phyloP scores from a whole-genome alignment of 1,284 basidiomycete genomes.

The Abortiporus biennis region DNA sequence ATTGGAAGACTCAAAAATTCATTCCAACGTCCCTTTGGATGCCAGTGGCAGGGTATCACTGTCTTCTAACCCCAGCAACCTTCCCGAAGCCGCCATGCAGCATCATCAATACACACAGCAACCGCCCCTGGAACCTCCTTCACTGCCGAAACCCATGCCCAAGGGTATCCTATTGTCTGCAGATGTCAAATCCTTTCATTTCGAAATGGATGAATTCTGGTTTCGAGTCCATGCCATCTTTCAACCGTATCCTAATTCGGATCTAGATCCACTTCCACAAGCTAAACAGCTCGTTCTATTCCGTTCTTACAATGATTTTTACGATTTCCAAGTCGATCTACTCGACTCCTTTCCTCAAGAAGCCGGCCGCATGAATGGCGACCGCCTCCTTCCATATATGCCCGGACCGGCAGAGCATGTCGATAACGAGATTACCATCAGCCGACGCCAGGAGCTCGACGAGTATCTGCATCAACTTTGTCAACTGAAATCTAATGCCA shows the following conservation, averaged over 20 bases:
- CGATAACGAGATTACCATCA: constrained; percentile 81
- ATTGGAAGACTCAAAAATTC: constrained; percentile 52
- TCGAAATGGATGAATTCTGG: constrained; percentile 96
- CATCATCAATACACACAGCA: constrained; percentile 18
- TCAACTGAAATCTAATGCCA: constrained; percentile 54
- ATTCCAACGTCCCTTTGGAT: constrained; percentile 2
- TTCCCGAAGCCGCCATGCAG: constrained; percentile 23
- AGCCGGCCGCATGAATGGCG: constrained; percentile 67
- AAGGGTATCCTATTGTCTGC: constrained; percentile 84
- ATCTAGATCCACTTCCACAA: constrained; percentile 47
- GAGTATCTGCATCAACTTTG: constrained; percentile 84
- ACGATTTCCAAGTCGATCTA: constrained; percentile 92
- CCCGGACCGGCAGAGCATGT: constrained; percentile 86
- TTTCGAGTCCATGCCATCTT: constrained; percentile 91
- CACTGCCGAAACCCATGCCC: constrained; percentile 46
- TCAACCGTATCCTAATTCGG: constrained; percentile 67
- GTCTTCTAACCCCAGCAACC: constrained; percentile 16
- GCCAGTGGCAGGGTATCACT: constrained; percentile 8
- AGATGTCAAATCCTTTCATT: constrained; percentile 95
- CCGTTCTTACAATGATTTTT: constrained; percentile 97
- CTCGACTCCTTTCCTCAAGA: constrained; percentile 85
- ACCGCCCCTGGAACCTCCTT: constrained; percentile 15
- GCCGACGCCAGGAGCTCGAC: constrained; percentile 81
- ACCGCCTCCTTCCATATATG: constrained; percentile 90
- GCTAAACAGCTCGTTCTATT: constrained; percentile 87